Conservation (phyloP, 495 filamentous ascomycete genomes). For the Lasiosphaeriaceae sp. region DNA sequence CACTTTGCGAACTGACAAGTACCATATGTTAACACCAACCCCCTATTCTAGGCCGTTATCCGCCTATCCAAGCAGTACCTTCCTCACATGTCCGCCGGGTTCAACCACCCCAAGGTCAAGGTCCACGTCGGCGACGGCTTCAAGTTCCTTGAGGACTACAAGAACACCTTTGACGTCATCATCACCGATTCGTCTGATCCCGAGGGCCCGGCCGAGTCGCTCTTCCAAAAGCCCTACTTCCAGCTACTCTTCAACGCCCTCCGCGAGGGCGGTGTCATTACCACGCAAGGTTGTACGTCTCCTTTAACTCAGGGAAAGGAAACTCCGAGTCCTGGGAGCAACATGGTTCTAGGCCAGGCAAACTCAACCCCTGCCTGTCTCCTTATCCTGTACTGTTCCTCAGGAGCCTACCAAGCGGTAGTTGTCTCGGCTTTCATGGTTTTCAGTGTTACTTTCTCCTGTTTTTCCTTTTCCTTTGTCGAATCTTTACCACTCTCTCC, state of each 20-base stretch:
- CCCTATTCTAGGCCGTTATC: conserved; percentile 71
- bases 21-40: not conserved
- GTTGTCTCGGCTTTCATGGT: conserved; percentile 24
- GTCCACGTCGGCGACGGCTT: conserved; percentile 94
- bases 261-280: conserved; percentile 94
- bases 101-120: conserved; percentile 88
- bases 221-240: conserved; percentile 99
- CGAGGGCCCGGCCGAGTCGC: conserved; percentile 88
- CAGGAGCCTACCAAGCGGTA: conserved; percentile 33
- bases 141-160: conserved; percentile 88
- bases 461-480: conserved; percentile 6
- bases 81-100: conserved; percentile 87
- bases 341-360: conserved; percentile 22
- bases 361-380: conserved; percentile 21
- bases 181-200: conserved; percentile 98
- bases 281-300: conserved; percentile 99
- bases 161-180: conserved; percentile 98
- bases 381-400: conserved; percentile 11
- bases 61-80: conserved; percentile 98
- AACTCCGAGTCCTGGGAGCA: conserved; percentile 29
- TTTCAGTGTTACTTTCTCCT: not conserved
- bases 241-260: conserved; percentile 84
- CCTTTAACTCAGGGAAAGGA: conserved; percentile 49
- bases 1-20: conserved; percentile 11
- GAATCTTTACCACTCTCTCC: not conserved